Evolutionary conservation across 495 filamentous ascomycete genomes (phyloP), one percentile per base, ranked within the genome.

Genomic region (Thermothielavioides terrestris): DNA sequence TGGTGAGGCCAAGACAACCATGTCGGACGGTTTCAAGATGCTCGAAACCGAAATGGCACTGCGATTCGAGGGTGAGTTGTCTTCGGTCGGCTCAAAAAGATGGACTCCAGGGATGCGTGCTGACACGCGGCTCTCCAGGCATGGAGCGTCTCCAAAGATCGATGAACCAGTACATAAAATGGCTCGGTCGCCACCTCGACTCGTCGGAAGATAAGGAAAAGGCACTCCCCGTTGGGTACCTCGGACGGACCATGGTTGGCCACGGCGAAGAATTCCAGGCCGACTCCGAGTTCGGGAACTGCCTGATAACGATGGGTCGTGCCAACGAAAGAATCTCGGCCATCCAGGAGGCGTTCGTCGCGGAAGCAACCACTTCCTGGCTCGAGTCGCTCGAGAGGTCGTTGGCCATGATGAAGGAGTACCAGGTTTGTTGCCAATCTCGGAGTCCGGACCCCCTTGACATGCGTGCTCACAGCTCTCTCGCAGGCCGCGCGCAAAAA

Each of bases 351-450:
- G 77, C 71, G 5, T 96, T 92, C 53, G 81, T 88, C 51, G 72
- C 77, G 22, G 80, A 91, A 59, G 88, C 89, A 50, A 95, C 84
- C 26, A 77, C 81, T 41, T 86, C 80, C 65, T 96, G 92, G 92
- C 77, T 95, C 50, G 91, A 97, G 67, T 88, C 86, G 10, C 67
- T 95, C 41, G 92, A 97, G 62, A 74, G 91, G 53, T 92, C 86
- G 10, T 67, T 95, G 49, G 84, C 87, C 25, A 90, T 94, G 77
- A 88, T 97, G 88, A 97, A 95, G 64, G 94, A 98, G 59, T 96
- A 96, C 53, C 89, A 95, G 79, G 88, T 62, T 35, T 41, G 70
- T 48, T n/a, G n/a, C n/a, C 22, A 2, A 6, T 18, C 7, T 27
- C 5, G 49, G 20, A 23, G 6, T 25, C 18, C 6, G 9, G 5